phyloP scores from a whole-genome alignment of 352 stramenopile genomes.

The Phytopythium sindhum region DNA sequence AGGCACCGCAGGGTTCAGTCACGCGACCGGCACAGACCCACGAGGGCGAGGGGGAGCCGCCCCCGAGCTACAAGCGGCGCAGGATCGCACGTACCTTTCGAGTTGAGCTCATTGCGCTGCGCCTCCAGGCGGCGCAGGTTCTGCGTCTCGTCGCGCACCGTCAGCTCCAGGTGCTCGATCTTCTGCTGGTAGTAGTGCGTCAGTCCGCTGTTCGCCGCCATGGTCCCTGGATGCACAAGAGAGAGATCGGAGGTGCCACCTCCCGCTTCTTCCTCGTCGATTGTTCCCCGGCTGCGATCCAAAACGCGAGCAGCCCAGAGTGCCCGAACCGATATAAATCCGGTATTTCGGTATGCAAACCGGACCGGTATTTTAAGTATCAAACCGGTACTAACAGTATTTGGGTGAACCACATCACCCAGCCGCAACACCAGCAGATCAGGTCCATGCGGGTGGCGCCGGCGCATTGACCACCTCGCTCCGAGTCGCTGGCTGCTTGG shows the following conservation, averaged over 20 bases:
- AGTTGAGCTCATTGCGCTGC: conserved; percentile 99
- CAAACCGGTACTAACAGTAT: too few relatives aligned
- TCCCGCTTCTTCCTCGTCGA: background rate
- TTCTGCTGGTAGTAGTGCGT: conserved; percentile 94
- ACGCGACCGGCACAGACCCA: background rate
- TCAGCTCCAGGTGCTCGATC: conserved; percentile 94
- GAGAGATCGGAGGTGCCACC: background rate
- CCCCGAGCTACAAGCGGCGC: background rate
- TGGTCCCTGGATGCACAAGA: too few relatives aligned
- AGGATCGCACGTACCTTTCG: conserved; percentile 75
- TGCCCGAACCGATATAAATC: background rate
- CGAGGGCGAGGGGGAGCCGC: background rate
- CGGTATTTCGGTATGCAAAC: background rate
- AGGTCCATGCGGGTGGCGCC: background rate
- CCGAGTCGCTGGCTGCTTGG: too few relatives aligned
- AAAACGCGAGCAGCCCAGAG: too few relatives aligned
- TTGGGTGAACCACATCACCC: background rate
- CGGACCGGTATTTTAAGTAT: background rate
- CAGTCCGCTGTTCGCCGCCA: conserved; percentile 44
- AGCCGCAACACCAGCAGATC: background rate
- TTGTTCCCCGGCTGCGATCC: background rate
- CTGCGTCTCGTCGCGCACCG: conserved; percentile 92
- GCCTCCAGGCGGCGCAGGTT: conserved; percentile 98
- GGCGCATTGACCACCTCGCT: background rate
- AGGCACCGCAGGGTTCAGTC: too few relatives aligned